phyloP scores from a whole-genome alignment of 2,329 filamentous ascomycete genomes.

The Apiospora saccharicola region DNA sequence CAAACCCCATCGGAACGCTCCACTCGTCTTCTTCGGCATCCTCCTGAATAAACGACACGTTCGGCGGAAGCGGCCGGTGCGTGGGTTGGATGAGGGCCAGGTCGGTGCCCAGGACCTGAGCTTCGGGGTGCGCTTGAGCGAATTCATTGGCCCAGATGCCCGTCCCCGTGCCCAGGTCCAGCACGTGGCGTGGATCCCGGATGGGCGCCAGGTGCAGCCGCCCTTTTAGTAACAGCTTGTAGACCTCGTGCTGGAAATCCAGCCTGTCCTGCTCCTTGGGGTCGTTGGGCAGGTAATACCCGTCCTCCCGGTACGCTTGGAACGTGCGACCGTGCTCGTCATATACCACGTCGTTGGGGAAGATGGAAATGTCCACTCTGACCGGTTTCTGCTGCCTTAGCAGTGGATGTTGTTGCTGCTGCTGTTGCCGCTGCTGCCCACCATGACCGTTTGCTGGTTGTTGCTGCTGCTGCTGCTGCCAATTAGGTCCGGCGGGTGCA shows the following conservation, averaged over 20 bases:
- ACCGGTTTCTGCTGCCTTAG: not conserved
- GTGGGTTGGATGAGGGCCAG: slow-evolving; percentile 24
- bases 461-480: not conserved
- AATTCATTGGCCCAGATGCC: slow-evolving; percentile 28
- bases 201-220: slow-evolving; percentile 1
- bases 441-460: too few species aligned
- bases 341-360: not conserved
- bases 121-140: not conserved
- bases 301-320: not conserved
- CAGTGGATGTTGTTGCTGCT: not conserved
- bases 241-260: not conserved
- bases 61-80: not conserved
- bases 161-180: slow-evolving; percentile 27
- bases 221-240: not conserved
- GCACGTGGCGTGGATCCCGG: not conserved
- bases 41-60: slow-evolving; percentile 19
- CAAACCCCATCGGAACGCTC: not conserved
- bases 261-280: slow-evolving; percentile 21
- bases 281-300: slow-evolving; percentile 14
- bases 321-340: not conserved
- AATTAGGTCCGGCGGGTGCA: not conserved
- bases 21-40: slow-evolving; percentile 24
- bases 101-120: slow-evolving; percentile 25
- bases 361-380: not conserved
- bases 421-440: not conserved